Base-by-base conservation (phyloP, 164 flowering plant genomes). In the Platanus orientalis region DNA sequence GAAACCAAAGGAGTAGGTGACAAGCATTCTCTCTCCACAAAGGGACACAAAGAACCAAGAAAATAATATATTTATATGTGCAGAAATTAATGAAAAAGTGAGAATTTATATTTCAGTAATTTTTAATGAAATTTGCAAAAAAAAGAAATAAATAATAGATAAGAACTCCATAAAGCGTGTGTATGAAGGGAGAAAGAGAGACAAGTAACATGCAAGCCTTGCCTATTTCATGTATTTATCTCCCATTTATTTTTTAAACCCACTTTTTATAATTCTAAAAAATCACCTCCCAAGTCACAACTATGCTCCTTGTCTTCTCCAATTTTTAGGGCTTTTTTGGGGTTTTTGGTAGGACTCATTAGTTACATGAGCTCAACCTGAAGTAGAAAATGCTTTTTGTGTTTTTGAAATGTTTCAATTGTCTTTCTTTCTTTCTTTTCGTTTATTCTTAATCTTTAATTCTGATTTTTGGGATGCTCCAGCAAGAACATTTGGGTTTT, bases 11-110 rank as follows among this genome's bases (percentile, higher is more conserved):
- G 85, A 81, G 85, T 80, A 80, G 88, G 84, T 83, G 81, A 84
- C 89, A 81, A 84, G 88, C 85, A 78, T 75, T 81, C 78, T 36
- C 42, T 36, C 78, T 80, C 82, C 78, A 72, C 81, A 77, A 73
- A 71, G 73, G 76, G 73, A 57, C 39, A 29, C 71, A 34, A 69
- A 62, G 30, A 54, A 61, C 49, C 30, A 57, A 47, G 16, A 36
- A 2, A 54, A 45, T 19, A 23, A 52, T 26, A 16, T 12, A 2
- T 32, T 36, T 36, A 36, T 36, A 7, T 48, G 23, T 34, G n/a
- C n/a, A n/a, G n/a, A 55, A 54, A 40, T 48, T 53, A 40, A 47
- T 36, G 44, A 11, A 40, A 49, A 51, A 32, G 6, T 3, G 36
- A 47, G 23, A 66, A 66, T 11, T 48, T 23, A 39, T 24, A 24